Conservation (phyloP, 2,329 filamentous ascomycete species). For the Fusarium nurragi region DNA sequence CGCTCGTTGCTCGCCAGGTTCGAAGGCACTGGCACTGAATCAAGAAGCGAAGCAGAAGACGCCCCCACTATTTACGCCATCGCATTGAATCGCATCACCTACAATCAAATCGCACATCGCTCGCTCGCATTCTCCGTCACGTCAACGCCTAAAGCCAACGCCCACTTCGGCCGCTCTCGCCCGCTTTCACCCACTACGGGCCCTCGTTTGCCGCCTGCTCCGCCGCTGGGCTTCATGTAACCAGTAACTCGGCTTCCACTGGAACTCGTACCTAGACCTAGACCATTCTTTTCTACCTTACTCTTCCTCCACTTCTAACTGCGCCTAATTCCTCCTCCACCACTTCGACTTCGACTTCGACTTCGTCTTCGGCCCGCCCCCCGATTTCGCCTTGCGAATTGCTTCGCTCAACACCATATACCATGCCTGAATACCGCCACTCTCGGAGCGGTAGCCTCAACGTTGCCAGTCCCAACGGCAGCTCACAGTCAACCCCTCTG, state of each 20-base stretch:
- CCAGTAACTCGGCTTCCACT: constrained; percentile 5
- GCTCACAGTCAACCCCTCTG: constrained; percentile 45
- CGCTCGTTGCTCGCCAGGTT: constrained; percentile 19
- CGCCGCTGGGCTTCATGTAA: constrained; percentile 40
- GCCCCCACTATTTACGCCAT: constrained; percentile 32
- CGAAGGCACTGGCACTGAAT: constrained; percentile 5
- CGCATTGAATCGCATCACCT: not conserved
- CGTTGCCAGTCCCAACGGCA: constrained; percentile 51
- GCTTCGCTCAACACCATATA: constrained; percentile 42
- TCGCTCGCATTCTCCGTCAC: constrained; percentile 18
- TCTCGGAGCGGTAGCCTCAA: constrained; percentile 67
- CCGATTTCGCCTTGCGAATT: constrained; percentile 30
- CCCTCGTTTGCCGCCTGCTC: constrained; percentile 44
- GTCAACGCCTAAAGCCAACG: constrained; percentile 24
- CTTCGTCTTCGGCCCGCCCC: constrained; percentile 27
- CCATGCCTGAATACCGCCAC: constrained; percentile 64
- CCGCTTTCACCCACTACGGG: constrained; percentile 40
- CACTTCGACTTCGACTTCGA: constrained; percentile 1
- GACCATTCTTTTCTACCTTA: constrained; percentile 22
- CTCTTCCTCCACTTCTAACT: constrained; percentile 7
- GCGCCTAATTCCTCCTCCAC: constrained; percentile 20
- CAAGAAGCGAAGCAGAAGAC: no score
- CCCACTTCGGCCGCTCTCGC: constrained; percentile 40
- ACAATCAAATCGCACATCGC: not conserved
- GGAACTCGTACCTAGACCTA: not conserved